phyloP scores from a whole-genome alignment of 257 asterid genomes.

The Rhazya stricta region DNA sequence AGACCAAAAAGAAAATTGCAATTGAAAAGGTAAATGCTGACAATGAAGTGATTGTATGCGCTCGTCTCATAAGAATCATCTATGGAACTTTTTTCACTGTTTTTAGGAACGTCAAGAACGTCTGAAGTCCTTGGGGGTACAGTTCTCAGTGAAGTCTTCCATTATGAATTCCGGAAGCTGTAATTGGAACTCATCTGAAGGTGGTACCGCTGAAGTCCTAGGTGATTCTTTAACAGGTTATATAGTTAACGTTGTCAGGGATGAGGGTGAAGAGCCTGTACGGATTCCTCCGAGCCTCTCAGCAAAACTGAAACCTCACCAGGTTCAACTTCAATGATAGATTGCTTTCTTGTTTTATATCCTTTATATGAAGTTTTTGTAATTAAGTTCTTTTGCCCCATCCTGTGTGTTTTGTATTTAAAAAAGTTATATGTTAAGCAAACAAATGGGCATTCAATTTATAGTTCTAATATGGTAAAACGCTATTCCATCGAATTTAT shows the following conservation, averaged over 20 bases:
- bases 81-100: not conserved
- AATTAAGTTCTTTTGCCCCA: not conserved
- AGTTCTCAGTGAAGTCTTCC: conserved; percentile 59
- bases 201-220: conserved; percentile 57
- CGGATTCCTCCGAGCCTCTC: conserved; percentile 96
- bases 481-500: not conserved
- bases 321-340: conserved; percentile 43
- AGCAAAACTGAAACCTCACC: conserved; percentile 73
- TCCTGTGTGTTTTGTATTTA: not conserved
- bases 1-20: conserved; percentile 93
- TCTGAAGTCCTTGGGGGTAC: conserved; percentile 86
- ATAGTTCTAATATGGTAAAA: not conserved
- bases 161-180: conserved; percentile 40
- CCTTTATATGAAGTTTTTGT: not conserved
- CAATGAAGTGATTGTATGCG: not conserved
- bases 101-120: conserved; percentile 98
- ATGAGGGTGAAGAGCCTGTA: conserved; percentile 91
- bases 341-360: conserved; percentile 9
- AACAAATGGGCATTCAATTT: too few relatives aligned
- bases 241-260: conserved; percentile 88
- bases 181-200: conserved; percentile 44
- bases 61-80: not conserved
- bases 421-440: not conserved
- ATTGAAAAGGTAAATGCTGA: conserved; percentile 63
- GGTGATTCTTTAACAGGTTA: conserved; percentile 78